A percentile compares a stretch with the other conserved stretches of the same genome.
phyloP scores from a whole-genome alignment of 208 protist species.

The Crithidia thermophila region DNA sequence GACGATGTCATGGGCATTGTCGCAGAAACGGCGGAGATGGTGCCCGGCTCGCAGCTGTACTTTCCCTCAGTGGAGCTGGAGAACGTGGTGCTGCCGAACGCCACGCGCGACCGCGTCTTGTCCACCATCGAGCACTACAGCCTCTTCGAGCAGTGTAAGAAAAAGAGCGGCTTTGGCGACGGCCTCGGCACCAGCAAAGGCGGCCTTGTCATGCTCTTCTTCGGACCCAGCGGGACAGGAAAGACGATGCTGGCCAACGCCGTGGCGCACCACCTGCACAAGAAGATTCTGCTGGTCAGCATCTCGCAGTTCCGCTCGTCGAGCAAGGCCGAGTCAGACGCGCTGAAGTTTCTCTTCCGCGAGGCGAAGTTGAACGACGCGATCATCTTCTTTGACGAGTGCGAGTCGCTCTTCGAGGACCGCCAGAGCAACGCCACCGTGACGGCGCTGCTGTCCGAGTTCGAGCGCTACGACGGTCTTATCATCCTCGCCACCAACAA shows the following conservation, averaged over 20 bases:
- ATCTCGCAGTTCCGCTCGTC: constrained; percentile 77
- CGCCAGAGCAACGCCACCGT: constrained; percentile 82
- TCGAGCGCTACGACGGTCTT: constrained; percentile 91
- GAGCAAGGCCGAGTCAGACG: constrained; percentile 59
- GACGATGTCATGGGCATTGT: constrained; percentile 91
- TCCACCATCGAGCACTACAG: constrained; percentile 89
- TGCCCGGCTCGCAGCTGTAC: constrained; percentile 89
- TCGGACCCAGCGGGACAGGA: constrained; percentile 91
- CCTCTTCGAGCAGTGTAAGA: constrained; percentile 83
- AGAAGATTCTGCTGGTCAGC: constrained; percentile 90
- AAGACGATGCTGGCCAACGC: constrained; percentile 96
- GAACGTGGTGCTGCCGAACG: constrained; percentile 83
- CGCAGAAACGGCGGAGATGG: constrained; percentile 89
- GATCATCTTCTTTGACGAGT: constrained; percentile 95
- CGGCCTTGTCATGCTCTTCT: constrained; percentile 92
- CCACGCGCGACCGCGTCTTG: constrained; percentile 82
- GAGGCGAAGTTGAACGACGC: constrained; percentile 93
- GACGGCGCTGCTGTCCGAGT: constrained; percentile 88
- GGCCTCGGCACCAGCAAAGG: constrained; percentile 58
- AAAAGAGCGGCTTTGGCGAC: constrained; percentile 76
- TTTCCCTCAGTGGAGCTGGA: constrained; percentile 70
- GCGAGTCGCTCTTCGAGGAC: constrained; percentile 90
- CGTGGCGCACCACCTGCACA: constrained; percentile 85
- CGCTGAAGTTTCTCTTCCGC: constrained; percentile 91
- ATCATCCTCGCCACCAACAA: constrained; percentile 93